Percentiles rank a stretch among this genome's conserved stretches.
phyloP scores from a whole-genome alignment of 2,329 filamentous ascomycete genomes.

The Blastomyces emzantsi region DNA sequence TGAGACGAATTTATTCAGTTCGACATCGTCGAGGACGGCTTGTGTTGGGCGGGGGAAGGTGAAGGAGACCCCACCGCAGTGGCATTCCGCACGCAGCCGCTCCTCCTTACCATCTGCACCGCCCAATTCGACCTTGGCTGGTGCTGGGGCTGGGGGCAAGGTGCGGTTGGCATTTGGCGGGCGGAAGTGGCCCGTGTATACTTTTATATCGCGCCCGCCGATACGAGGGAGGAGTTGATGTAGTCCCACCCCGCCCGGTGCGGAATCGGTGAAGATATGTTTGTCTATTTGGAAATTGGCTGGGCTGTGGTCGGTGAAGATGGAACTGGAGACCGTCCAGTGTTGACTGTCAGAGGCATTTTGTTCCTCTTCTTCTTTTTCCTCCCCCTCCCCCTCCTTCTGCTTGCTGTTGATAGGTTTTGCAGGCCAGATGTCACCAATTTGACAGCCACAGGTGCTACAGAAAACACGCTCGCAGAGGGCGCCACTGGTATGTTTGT shows the following conservation, averaged over 20 bases:
- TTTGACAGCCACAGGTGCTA: slow-evolving; percentile 36
- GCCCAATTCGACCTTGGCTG: slow-evolving; percentile 3
- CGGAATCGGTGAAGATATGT: slow-evolving; percentile 18
- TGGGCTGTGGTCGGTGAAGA: slow-evolving; percentile 19
- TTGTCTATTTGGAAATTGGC: slow-evolving; percentile 18
- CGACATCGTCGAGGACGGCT: slow-evolving; percentile 24
- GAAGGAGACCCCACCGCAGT: slow-evolving; percentile 39
- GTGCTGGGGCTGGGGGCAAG: neutral
- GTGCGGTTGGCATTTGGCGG: neutral
- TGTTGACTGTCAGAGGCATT: slow-evolving; percentile 7
- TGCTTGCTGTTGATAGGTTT: neutral
- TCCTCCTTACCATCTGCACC: slow-evolving; percentile 7
- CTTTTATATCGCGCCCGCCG: slow-evolving; percentile 14
- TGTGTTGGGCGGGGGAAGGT: slow-evolving; percentile 31
- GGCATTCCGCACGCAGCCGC: slow-evolving; percentile 33
- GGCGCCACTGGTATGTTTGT: slow-evolving; percentile 23
- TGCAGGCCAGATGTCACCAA: slow-evolving; percentile 17
- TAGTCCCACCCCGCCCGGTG: slow-evolving; percentile 17
- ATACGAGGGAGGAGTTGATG: slow-evolving; percentile 15
- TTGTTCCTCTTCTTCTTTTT: neutral
- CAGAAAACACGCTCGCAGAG: slow-evolving; percentile 34
- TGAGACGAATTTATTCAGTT: slow-evolving; percentile 16
- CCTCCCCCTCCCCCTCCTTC: neutral
- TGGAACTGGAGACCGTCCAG: slow-evolving; percentile 21
- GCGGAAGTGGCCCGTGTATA: slow-evolving; percentile 13